Conservation (phyloP, 192 early-diverging fungal species). For the Rhizophagus clarus region DNA sequence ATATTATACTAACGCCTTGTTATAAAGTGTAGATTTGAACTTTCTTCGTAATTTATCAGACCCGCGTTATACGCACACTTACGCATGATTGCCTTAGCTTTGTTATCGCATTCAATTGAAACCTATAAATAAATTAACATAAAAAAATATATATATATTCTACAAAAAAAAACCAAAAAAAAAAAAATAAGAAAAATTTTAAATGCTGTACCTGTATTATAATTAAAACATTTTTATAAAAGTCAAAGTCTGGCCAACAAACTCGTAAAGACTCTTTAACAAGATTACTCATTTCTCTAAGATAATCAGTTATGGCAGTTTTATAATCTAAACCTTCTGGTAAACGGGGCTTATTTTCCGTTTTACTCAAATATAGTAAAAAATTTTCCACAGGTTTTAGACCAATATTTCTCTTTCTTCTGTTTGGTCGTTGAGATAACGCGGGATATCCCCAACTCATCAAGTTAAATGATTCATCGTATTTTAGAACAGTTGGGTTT, state of each 20-base stretch:
- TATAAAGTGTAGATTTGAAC: too few relatives aligned
- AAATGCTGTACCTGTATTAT: neutral
- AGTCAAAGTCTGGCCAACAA: neutral
- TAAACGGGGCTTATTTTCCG: neutral
- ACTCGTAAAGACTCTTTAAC: neutral
- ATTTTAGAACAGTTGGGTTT: neutral
- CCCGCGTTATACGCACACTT: slow-evolving; percentile 52
- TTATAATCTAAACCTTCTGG: neutral
- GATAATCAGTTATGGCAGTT: neutral
- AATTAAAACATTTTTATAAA: neutral
- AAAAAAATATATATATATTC: too few relatives aligned
- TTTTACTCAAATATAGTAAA: neutral
- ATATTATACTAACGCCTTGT: too few relatives aligned
- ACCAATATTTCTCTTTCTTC: neutral
- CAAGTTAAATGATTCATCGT: neutral
- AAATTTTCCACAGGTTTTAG: slow-evolving; percentile 2
- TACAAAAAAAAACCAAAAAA: too few relatives aligned
- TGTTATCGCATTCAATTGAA: slow-evolving; percentile 1
- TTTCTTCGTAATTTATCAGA: slow-evolving; percentile 7
- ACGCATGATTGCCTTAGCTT: slow-evolving; percentile 53
- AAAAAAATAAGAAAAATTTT: too few relatives aligned
- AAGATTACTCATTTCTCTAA: neutral
- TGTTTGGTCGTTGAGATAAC: neutral
- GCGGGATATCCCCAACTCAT: neutral
- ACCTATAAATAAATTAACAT: slow-evolving; percentile 34